Conservation (phyloP, 2,329 filamentous ascomycete genomes). For the Colletotrichum tabaci region DNA sequence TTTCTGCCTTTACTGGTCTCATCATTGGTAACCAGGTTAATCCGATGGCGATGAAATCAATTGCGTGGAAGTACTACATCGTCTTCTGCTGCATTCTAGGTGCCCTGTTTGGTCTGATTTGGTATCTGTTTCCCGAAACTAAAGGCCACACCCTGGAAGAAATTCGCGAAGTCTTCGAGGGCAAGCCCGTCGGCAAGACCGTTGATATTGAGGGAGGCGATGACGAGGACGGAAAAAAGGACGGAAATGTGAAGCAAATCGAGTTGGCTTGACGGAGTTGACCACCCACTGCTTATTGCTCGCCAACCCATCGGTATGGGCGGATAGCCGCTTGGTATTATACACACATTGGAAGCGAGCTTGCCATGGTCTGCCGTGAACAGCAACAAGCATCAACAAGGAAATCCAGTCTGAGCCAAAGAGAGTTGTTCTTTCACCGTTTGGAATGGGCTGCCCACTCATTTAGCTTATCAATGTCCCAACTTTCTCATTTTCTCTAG, state of each 20-base stretch:
- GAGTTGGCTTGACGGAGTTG: slow-evolving; percentile 3
- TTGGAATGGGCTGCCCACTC: too few relatives aligned
- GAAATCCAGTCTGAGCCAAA: too few relatives aligned
- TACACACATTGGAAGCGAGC: too few relatives aligned
- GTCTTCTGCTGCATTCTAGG: slow-evolving; percentile 43
- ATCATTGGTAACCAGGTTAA: slow-evolving; percentile 56
- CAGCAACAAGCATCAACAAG: too few relatives aligned
- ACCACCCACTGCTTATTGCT: neutral
- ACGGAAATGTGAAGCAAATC: slow-evolving; percentile 15
- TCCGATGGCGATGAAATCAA: slow-evolving; percentile 56
- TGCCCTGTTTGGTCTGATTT: slow-evolving; percentile 44
- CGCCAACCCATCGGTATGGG: too few relatives aligned
- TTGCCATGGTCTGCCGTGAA: too few relatives aligned
- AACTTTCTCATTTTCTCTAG: too few relatives aligned
- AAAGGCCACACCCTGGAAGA: slow-evolving; percentile 47
- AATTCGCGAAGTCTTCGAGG: slow-evolving; percentile 40
- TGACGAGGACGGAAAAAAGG: neutral
- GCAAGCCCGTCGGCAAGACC: slow-evolving; percentile 8
- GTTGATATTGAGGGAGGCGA: slow-evolving; percentile 7
- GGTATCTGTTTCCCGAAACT: slow-evolving; percentile 49
- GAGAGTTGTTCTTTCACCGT: too few relatives aligned
- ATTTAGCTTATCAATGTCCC: too few relatives aligned
- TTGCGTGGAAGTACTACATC: slow-evolving; percentile 46
- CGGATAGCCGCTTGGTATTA: too few relatives aligned
- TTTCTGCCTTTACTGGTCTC: slow-evolving; percentile 47